Evolutionary conservation across 1,284 basidiomycete species (phyloP).

Genomic region (Rhodotorula mucilaginosa): DNA sequence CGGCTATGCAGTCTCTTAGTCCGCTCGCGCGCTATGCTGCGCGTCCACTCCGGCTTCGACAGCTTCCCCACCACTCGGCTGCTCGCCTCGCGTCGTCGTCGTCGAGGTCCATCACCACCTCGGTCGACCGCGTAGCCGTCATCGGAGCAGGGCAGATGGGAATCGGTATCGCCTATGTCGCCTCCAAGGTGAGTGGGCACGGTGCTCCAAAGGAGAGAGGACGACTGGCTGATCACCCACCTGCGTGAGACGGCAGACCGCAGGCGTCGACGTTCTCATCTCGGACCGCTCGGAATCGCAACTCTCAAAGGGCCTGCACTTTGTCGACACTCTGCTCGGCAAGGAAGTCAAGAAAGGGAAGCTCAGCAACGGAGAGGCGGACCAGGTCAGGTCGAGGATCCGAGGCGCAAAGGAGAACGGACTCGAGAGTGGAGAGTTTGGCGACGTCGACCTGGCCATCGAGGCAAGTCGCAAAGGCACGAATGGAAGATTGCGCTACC

Average conservation of each 20-base stretch:
- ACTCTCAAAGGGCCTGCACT: constrained; percentile 65
- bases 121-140: constrained; percentile 13
- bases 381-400: constrained; percentile 69
- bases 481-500: neutral
- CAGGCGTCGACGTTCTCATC: constrained; percentile 70
- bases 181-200: constrained; percentile 59
- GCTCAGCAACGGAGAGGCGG: constrained; percentile 65
- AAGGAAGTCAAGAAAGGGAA: constrained; percentile 84
- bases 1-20: neutral
- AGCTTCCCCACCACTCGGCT: neutral
- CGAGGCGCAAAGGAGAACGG: constrained; percentile 59
- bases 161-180: constrained; percentile 76
- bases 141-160: constrained; percentile 69
- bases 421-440: constrained; percentile 53
- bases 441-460: constrained; percentile 82
- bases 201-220: constrained; percentile 13
- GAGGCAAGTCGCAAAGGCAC: constrained; percentile 59
- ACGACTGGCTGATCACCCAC: no score
- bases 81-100: neutral
- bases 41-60: neutral
- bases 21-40: neutral
- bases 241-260: constrained; percentile 45
- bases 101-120: neutral
- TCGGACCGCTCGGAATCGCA: constrained; percentile 67
- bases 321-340: constrained; percentile 74